Base-by-base conservation (phyloP, 306 rosid species). In the Pyrus communis region DNA sequence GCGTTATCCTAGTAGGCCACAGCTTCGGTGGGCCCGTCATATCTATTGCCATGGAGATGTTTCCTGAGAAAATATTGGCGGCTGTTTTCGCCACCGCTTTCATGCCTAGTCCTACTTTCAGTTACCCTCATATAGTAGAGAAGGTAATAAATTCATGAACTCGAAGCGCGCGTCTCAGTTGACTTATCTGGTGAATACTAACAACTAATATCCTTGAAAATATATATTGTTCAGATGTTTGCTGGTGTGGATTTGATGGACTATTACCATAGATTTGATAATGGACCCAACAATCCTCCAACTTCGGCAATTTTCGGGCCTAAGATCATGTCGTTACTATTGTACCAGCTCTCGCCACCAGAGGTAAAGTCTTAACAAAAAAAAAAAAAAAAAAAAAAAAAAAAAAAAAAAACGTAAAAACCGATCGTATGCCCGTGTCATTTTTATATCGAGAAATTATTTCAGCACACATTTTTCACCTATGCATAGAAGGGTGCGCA, bases 41-140 rank as follows among this genome's bases (percentile, higher is more conserved):
- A 7, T 70, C 89, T 15, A 30, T 71, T 23, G 92, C 93, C 78
- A 89, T 93, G 92, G 89, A 88, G 76, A 71, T 13, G 27, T 90
- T 86, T 63, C 93, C 92, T 2, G 27, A 59, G 9, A 92, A 79
- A 45, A 75, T 92, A 21, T 73, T 84, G 3, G 91, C 35, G 9
- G 90, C 88, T 0, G 91, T 87, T 0, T 92, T 79, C 67, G 77
- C 78, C 10, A 2, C 86, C 0, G 84, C 91, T 62, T 4, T 63
- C 1, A 82, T 82, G 86, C 90, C 87, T 54, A 70, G 74, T 67
- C 91, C 84, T 7, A 8, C 42, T 25, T 31, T 80, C 11, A 0
- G 40, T 68, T 71, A 10, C 64, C 38, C n/a, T 28, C 54, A 45
- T 6, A 31, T 71, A 28, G 6, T 4, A 5, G 7, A 25, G 3